Percentiles rank a stretch among this genome's conserved stretches.
Evolutionary conservation across 345 rosid species (phyloP).

Genomic region (Combretum micranthum): DNA sequence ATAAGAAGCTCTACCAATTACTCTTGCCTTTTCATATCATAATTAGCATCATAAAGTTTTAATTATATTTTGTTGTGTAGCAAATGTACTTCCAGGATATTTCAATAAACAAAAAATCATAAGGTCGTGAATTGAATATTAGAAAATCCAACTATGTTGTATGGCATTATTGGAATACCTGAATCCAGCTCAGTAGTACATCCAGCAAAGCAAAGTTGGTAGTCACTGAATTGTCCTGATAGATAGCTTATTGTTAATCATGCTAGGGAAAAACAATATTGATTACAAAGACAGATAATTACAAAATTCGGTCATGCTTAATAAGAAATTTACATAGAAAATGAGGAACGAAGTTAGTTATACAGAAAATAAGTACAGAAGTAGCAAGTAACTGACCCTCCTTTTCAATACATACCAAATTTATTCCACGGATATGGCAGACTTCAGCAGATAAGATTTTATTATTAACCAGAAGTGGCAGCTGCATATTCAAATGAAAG

Average conservation of each 20-base stretch:
- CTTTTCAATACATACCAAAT: constrained; percentile 41
- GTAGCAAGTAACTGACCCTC: constrained; percentile 1
- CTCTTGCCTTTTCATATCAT: too few species aligned
- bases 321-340: constrained; percentile 1
- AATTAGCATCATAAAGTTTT: too few species aligned
- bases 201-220: constrained; percentile 38
- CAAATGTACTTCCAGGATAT: too few species aligned
- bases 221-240: constrained; percentile 29
- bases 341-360: not conserved
- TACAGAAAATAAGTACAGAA: too few species aligned
- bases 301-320: not conserved
- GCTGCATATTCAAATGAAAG: constrained; percentile 29
- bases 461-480: constrained; percentile 68
- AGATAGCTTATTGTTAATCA: constrained; percentile 6
- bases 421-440: constrained; percentile 35
- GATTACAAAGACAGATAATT: too few species aligned
- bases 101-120: too few species aligned
- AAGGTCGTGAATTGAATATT: too few species aligned
- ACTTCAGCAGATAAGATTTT: constrained; percentile 50
- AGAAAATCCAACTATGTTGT: not conserved
- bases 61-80: too few species aligned
- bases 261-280: not conserved
- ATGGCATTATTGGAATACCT: constrained; percentile 33
- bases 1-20: too few species aligned
- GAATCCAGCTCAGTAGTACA: constrained; percentile 72